Conservation (phyloP, 306 rosid genomes). For the Sicyos baderoa region DNA sequence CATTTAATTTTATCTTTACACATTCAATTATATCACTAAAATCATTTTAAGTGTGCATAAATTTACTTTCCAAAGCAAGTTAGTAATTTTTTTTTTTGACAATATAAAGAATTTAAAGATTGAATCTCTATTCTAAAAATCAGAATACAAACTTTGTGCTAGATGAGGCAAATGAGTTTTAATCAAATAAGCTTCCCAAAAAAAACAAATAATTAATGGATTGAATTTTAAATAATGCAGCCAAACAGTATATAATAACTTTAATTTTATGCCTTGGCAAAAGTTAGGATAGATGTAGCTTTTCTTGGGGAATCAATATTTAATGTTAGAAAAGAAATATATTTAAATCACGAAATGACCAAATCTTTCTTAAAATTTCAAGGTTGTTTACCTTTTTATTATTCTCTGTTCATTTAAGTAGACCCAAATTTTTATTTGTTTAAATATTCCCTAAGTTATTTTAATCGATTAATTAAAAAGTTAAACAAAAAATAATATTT, state of each 20-base stretch:
- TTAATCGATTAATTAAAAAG: not conserved
- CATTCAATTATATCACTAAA: not conserved
- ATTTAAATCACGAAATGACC: too few relatives aligned
- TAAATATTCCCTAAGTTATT: not conserved
- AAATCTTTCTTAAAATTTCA: not conserved
- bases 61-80: too few relatives aligned
- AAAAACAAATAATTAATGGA: not conserved
- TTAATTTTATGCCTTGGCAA: not conserved
- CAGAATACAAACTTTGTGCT: too few relatives aligned
- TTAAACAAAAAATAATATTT: not conserved
- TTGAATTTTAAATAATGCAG: not conserved
- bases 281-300: not conserved
- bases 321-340: not conserved
- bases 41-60: too few relatives aligned
- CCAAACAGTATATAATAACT: not conserved
- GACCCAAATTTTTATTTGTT: not conserved
- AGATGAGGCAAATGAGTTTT: not conserved
- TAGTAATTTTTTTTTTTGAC: too few relatives aligned
- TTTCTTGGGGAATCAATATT: not conserved
- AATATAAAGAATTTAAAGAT: too few relatives aligned
- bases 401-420: not conserved
- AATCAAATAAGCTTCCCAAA: not conserved
- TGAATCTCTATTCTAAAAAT: not conserved
- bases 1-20: too few relatives aligned
- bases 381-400: not conserved